Base-by-base conservation (phyloP, 768 basidiomycete species). In the Tulasnella sp. region DNA sequence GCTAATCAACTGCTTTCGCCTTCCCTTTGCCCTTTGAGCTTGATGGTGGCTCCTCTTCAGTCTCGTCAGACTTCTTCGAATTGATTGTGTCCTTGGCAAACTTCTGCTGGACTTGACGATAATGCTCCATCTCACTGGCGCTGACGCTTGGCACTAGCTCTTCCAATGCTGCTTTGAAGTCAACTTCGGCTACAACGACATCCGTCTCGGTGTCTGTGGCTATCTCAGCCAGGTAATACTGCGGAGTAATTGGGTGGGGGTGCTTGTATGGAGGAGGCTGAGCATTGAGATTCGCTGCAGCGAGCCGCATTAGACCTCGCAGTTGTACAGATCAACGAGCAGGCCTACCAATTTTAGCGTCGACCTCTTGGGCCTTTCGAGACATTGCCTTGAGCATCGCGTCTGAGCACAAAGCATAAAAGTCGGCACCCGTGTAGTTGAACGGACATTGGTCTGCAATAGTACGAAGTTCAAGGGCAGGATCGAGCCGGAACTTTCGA, bases 361-460 rank as follows among this genome's bases (percentile, higher is more conserved):
- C 97, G 17, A 99, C 84, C 71, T 87, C 88, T 77, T 88, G 87
- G 0, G 97, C 96, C 79, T 91, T 94, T 45, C 93, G 85, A 29
- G 94, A 90, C 91, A 99, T 97, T 12, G 97, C 94, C 82, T 93
- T 93, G 76, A 99, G 86, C 87, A 99, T 90, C 0, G 97, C 96
- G 83, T 99, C 97, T 6, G 95, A 93, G 82, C 97, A 99, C 11
- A 99, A 85, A 0, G 97, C 97, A 84, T 99, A 99, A 78, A 99
- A 96, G 82, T 99, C 97, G 54, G 97, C 97, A 64, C 97, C 97
- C 2, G 97, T 99, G 81, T 91, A 96, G 81, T 96, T 94, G 85
- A 96, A 94, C 0, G 94, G 91, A 78, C 96, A 99, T 40, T 84
- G 83, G 36, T 89, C 85, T 29, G 92, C 93, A 64, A 99, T 83